Conservation (phyloP, 305 asterid genomes). For the Salvia sclarea region DNA sequence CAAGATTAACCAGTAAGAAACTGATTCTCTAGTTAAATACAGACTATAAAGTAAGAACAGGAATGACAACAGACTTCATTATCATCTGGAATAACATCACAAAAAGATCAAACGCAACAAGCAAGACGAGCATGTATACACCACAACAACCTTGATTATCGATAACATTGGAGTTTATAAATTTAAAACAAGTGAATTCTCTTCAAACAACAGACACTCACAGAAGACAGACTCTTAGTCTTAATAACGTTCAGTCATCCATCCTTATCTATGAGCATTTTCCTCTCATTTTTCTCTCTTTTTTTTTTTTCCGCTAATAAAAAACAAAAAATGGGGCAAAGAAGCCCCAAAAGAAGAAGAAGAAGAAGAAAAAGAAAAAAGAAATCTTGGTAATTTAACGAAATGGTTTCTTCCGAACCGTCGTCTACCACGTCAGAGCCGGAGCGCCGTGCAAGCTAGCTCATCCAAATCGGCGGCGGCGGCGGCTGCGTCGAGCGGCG, state of each 20-base stretch:
- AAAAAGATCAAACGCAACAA: background rate
- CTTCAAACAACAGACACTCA: conserved; percentile 47
- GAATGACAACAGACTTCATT: conserved; percentile 8
- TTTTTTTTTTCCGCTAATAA: background rate
- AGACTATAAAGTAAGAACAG: background rate
- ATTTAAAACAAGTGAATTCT: conserved; percentile 41
- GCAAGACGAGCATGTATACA: conserved; percentile 23
- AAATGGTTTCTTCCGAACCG: conserved; percentile 37
- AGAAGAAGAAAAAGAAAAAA: background rate
- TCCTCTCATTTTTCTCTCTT: background rate
- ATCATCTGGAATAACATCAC: conserved; percentile 10
- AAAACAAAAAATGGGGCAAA: background rate
- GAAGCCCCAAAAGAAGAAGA: conserved; percentile 1
- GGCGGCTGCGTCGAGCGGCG: conserved; percentile 42
- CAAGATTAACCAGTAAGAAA: background rate
- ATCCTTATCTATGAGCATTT: conserved; percentile 30
- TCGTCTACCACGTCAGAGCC: conserved; percentile 46
- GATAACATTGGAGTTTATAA: conserved; percentile 43
- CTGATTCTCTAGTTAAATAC: background rate
- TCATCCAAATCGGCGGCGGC: conserved; percentile 41
- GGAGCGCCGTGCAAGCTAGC: conserved; percentile 58
- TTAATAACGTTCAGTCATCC: conserved; percentile 14
- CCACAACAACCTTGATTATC: conserved; percentile 37
- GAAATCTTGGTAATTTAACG: conserved; percentile 38
- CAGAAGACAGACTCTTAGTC: conserved; percentile 34